These are phyloP conservation scores for Myriosclerotinia curreyana DNA, from an alignment of 2,329 filamentous ascomycete genomes.

Conservation along the genomic window DNA sequence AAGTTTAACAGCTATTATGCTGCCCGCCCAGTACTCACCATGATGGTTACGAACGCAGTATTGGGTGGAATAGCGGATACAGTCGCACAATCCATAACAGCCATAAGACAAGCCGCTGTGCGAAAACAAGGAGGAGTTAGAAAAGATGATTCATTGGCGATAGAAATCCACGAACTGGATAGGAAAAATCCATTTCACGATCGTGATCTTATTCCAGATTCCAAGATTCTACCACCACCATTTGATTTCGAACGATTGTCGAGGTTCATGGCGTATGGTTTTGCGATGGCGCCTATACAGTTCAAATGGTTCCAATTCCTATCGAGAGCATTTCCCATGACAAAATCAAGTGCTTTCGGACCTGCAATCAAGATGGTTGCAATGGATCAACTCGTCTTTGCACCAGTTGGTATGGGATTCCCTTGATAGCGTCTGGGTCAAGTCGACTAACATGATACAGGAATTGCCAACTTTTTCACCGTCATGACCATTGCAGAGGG, in stretches of 20 bases:
- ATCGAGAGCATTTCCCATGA: constrained; percentile 76
- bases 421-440: not conserved
- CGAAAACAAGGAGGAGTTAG: constrained; percentile 58
- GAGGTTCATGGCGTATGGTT: constrained; percentile 95
- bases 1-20: constrained; percentile 96
- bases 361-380: constrained; percentile 88
- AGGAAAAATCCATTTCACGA: constrained; percentile 68
- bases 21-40: constrained; percentile 91
- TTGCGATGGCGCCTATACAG: constrained; percentile 91
- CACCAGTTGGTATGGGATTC: constrained; percentile 66
- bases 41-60: constrained; percentile 98
- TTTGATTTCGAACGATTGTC: constrained; percentile 96
- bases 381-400: constrained; percentile 90
- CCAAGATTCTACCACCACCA: constrained; percentile 65
- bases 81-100: constrained; percentile 87
- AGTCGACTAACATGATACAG: constrained; percentile 40
- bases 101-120: constrained; percentile 66
- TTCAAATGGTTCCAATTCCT: constrained; percentile 95
- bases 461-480: constrained; percentile 85
- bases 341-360: constrained; percentile 67
- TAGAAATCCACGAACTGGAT: constrained; percentile 86
- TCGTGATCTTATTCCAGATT: constrained; percentile 64
- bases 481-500: constrained; percentile 97
- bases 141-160: constrained; percentile 69
- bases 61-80: constrained; percentile 95